phyloP scores from a whole-genome alignment of 176 grass and related monocot species.

The Elaeis guineensis region DNA sequence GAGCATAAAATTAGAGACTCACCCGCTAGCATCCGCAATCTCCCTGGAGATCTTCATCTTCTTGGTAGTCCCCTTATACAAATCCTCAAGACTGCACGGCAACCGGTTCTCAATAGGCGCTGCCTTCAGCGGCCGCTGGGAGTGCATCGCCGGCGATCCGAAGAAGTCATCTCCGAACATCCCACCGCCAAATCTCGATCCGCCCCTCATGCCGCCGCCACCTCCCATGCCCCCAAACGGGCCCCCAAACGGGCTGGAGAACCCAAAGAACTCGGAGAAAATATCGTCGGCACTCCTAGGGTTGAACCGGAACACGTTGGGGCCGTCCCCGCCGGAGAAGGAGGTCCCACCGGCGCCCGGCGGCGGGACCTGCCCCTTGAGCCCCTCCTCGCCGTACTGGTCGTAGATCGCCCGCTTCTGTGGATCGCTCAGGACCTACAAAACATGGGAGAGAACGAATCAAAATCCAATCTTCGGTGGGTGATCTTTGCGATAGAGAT shows the following conservation, averaged over 20 bases:
- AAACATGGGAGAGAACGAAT: no score
- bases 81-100: conserved; percentile 17
- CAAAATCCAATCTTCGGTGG: no score
- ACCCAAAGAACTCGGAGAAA: conserved; percentile 18
- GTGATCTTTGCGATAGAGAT: no score
- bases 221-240: conserved; percentile 14
- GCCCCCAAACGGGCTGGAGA: conserved; percentile 16
- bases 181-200: conserved; percentile 7
- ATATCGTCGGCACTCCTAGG: conserved; percentile 17
- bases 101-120: conserved; percentile 12
- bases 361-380: conserved; percentile 9
- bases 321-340: neutral
- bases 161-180: conserved; percentile 13
- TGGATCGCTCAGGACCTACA: conserved; percentile 9
- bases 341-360: neutral
- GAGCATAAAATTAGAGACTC: neutral
- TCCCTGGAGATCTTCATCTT: conserved; percentile 21
- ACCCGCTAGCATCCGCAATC: conserved; percentile 16
- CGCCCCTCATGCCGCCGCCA: neutral
- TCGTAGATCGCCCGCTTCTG: conserved; percentile 14
- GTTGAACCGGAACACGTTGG: conserved; percentile 10
- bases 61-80: conserved; percentile 19
- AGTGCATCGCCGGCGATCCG: neutral
- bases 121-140: conserved; percentile 1
- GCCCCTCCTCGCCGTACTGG: conserved; percentile 13